Percentiles rank a stretch among this genome's conserved stretches.
phyloP scores from a whole-genome alignment of 1,284 basidiomycete species.

The Hemileia vastatrix region DNA sequence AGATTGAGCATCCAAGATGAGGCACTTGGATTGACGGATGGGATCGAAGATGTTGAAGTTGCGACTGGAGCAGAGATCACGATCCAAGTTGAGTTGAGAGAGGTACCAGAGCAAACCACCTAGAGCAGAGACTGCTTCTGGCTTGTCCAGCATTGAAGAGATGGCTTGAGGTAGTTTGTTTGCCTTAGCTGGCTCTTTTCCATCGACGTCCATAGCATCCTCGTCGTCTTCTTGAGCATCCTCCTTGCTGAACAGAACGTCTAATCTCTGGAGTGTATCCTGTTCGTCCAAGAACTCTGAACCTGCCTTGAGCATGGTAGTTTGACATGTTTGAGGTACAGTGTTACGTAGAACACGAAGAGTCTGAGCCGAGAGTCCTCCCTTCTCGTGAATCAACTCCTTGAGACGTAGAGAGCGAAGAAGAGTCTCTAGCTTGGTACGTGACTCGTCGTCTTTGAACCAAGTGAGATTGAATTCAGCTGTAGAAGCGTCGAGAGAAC shows the following conservation, averaged over 20 bases:
- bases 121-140: constrained; percentile 35
- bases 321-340: no score
- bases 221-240: constrained; percentile 20
- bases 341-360: constrained; percentile 36
- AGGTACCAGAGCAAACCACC: constrained; percentile 41
- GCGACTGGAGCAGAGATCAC: constrained; percentile 38
- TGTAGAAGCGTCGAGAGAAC: constrained; percentile 89
- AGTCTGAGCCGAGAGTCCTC: constrained; percentile 42
- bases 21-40: constrained; percentile 30
- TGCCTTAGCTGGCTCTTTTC: constrained; percentile 28
- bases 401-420: constrained; percentile 86
- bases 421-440: constrained; percentile 86
- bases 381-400: constrained; percentile 86
- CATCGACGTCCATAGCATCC: constrained; percentile 25
- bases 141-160: constrained; percentile 30
- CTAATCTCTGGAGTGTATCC: constrained; percentile 31
- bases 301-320: constrained; percentile 36
- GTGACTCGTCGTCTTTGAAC: constrained; percentile 84
- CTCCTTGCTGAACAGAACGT: constrained; percentile 28
- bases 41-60: constrained; percentile 42
- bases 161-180: constrained; percentile 33
- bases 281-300: constrained; percentile 36
- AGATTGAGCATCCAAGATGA: constrained; percentile 41
- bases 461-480: constrained; percentile 86
- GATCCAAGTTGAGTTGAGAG: constrained; percentile 39